These are phyloP conservation scores for Mycena rosella DNA, from an alignment of 768 basidiomycete genomes.

Conservation along the genomic window DNA sequence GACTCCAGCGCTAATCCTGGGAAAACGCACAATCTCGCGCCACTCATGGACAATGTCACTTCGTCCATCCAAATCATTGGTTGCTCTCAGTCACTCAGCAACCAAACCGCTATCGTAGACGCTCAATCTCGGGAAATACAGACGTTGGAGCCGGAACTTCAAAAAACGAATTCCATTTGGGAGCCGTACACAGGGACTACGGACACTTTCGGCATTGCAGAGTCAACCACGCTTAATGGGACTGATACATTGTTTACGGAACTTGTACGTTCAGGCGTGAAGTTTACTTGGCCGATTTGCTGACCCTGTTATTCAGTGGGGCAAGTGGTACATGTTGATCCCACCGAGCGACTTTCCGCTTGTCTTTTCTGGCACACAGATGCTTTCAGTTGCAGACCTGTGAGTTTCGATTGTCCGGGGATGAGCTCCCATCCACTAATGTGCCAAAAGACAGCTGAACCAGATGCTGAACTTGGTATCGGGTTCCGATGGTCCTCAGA, in stretches of 20 bases:
- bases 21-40: no score
- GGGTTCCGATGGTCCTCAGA: neutral
- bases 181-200: neutral
- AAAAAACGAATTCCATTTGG: slow-evolving; percentile 10
- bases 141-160: neutral
- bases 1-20: no score
- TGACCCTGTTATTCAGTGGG: no score
- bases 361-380: no score
- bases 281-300: no score
- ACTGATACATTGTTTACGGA: neutral
- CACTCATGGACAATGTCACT: no score
- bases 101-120: neutral
- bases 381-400: no score
- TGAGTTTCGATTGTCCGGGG: no score
- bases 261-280: no score
- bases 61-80: neutral
- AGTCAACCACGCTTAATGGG: no score
- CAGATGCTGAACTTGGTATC: neutral
- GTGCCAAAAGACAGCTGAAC: neutral
- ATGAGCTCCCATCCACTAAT: neutral
- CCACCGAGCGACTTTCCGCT: no score
- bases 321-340: no score
- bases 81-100: neutral
- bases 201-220: neutral
- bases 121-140: neutral